phyloP scores from a whole-genome alignment of 2,329 filamentous ascomycete species.

The Pseudogymnoascus sp. region DNA sequence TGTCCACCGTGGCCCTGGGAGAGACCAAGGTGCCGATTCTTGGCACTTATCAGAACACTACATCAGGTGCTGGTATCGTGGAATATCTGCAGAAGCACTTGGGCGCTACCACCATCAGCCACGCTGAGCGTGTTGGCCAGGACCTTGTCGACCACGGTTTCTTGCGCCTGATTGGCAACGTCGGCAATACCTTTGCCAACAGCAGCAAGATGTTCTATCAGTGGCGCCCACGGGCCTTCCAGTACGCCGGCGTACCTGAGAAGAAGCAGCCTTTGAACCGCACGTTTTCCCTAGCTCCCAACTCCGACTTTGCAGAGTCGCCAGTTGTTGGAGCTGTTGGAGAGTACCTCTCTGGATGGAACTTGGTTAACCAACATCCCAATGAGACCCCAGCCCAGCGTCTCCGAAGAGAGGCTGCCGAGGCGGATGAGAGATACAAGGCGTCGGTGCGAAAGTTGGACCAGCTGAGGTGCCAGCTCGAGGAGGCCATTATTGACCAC shows the following conservation, averaged over 20 bases:
- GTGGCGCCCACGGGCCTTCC: constrained; percentile 89
- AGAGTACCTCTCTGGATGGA: constrained; percentile 89
- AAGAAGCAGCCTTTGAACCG: constrained; percentile 70
- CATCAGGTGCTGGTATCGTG: constrained; percentile 84
- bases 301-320: constrained; percentile 44
- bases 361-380: constrained; percentile 81
- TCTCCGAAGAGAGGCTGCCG: constrained; percentile 78
- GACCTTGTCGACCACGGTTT: constrained; percentile 83
- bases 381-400: constrained; percentile 87
- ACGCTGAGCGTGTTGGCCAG: constrained; percentile 91
- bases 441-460: constrained; percentile 77
- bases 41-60: constrained; percentile 90
- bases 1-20: constrained; percentile 76
- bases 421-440: constrained; percentile 93
- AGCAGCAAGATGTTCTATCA: constrained; percentile 97
- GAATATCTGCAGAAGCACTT: constrained; percentile 90
- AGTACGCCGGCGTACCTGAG: constrained; percentile 78
- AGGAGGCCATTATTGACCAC: constrained; percentile 88
- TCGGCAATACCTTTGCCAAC: constrained; percentile 93
- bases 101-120: constrained; percentile 74
- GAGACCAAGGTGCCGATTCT: constrained; percentile 95
- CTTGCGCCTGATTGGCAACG: constrained; percentile 83
- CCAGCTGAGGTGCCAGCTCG: constrained; percentile 83
- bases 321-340: constrained; percentile 75
- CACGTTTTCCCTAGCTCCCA: constrained; percentile 64